phyloP scores from a whole-genome alignment of 2,329 filamentous ascomycete genomes.

The Metarhizium album region DNA sequence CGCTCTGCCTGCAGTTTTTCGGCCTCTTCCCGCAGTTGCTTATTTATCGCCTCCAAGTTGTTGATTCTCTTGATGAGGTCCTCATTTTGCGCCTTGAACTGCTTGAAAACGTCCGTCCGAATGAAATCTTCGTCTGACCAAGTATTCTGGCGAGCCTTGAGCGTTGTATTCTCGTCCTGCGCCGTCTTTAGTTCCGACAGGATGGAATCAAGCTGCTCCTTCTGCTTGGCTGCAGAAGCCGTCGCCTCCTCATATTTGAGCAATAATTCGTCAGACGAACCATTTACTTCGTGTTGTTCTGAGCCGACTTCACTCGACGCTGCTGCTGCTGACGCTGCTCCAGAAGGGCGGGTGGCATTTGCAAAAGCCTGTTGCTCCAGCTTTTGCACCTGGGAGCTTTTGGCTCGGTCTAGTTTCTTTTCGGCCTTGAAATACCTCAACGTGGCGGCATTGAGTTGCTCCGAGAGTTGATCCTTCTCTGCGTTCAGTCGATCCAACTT shows the following conservation, averaged over 20 bases:
- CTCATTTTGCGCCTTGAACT: constrained; percentile 80
- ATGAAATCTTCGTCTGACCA: constrained; percentile 89
- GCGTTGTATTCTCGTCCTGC: constrained; percentile 67
- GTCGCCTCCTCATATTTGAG: constrained; percentile 66
- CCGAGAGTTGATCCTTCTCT: constrained; percentile 77
- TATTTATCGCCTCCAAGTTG: constrained; percentile 79
- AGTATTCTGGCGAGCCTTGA: constrained; percentile 57
- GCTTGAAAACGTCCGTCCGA: constrained; percentile 86
- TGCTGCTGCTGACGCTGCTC: constrained; percentile 2
- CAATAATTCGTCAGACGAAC: constrained; percentile 56
- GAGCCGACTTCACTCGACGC: constrained; percentile 33
- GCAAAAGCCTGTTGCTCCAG: constrained; percentile 81
- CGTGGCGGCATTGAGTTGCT: constrained; percentile 79
- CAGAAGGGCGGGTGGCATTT: constrained; percentile 44
- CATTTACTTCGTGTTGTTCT: constrained; percentile 40
- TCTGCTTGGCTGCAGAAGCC: constrained; percentile 70
- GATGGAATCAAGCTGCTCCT: constrained; percentile 74
- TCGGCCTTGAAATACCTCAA: constrained; percentile 91
- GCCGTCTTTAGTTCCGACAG: constrained; percentile 65
- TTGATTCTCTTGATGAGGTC: constrained; percentile 90
- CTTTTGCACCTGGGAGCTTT: constrained; percentile 82
- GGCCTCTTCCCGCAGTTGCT: constrained; percentile 72
- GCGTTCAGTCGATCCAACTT: constrained; percentile 64
- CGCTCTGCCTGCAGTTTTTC: constrained; percentile 79
- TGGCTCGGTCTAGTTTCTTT: constrained; percentile 82